Conservation (phyloP, 73 alveolate species). For the Paramecium tetraurelia region DNA sequence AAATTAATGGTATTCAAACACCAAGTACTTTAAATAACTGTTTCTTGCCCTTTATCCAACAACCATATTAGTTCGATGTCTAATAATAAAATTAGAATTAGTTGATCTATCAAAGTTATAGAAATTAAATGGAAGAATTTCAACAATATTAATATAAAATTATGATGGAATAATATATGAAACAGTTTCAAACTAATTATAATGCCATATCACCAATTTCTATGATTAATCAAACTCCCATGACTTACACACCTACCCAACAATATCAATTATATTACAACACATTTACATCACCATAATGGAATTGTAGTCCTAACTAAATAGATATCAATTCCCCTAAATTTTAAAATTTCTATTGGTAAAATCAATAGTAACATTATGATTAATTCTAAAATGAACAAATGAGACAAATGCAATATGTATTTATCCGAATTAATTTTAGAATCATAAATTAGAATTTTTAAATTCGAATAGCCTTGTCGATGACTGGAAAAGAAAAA, state of each 20-base stretch:
- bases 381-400: not conserved
- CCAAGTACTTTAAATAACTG: not conserved
- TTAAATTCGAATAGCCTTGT: not conserved
- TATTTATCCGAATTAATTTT: not conserved
- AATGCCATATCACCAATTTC: not conserved
- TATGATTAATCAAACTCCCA: not conserved
- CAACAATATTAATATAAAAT: not conserved
- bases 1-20: not conserved
- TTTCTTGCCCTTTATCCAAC: not conserved
- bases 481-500: conserved; percentile 22
- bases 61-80: not conserved
- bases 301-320: not conserved
- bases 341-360: not conserved
- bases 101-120: not conserved
- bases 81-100: not conserved
- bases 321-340: not conserved
- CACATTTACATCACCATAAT: not conserved
- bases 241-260: not conserved
- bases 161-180: not conserved
- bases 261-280: not conserved
- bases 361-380: not conserved
- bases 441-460: conserved; percentile 22
- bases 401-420: not conserved
- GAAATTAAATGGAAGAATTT: not conserved
- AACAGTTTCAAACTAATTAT: not conserved